A percentile compares a stretch with the other conserved stretches of the same genome.
phyloP scores from a whole-genome alignment of 176 grass and related monocot species.

The Triticum timopheevii region DNA sequence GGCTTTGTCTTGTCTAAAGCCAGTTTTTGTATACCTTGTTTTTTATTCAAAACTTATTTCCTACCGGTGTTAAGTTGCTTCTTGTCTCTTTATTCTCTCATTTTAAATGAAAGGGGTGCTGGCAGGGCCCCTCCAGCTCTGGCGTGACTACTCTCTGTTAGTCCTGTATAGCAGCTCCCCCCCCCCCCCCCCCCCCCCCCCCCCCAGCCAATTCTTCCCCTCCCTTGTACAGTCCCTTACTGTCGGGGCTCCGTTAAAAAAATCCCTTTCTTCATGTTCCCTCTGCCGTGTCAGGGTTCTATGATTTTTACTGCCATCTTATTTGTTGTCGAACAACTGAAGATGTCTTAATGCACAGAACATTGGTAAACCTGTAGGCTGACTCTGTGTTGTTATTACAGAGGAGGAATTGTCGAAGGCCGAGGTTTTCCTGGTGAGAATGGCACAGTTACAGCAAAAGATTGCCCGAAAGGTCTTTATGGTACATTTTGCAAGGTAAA shows the following conservation, averaged over 20 bases:
- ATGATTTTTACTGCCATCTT: neutral
- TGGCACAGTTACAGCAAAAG: constrained; percentile 87
- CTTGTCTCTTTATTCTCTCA: neutral
- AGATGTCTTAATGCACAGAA: constrained; percentile 5
- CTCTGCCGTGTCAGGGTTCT: neutral
- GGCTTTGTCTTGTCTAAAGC: neutral
- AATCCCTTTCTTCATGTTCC: neutral
- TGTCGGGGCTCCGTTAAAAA: neutral
- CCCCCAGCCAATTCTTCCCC: no score
- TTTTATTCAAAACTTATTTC: neutral
- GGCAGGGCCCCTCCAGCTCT: neutral
- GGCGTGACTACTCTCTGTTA: neutral
- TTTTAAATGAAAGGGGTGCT: neutral
- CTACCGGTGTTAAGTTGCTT: neutral
- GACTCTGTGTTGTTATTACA: constrained; percentile 31
- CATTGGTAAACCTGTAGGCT: constrained; percentile 3
- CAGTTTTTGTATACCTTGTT: neutral
- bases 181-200: no score
- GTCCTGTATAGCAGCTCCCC: no score
- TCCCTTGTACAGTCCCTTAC: neutral
- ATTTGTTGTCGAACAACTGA: constrained; percentile 13
- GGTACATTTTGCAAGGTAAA: constrained; percentile 97
- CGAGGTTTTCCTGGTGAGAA: constrained; percentile 78
- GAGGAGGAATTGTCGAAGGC: constrained; percentile 71
- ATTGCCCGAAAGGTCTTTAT: constrained; percentile 94